phyloP scores from a whole-genome alignment of 441 rosid genomes.

The Viola pubescens region DNA sequence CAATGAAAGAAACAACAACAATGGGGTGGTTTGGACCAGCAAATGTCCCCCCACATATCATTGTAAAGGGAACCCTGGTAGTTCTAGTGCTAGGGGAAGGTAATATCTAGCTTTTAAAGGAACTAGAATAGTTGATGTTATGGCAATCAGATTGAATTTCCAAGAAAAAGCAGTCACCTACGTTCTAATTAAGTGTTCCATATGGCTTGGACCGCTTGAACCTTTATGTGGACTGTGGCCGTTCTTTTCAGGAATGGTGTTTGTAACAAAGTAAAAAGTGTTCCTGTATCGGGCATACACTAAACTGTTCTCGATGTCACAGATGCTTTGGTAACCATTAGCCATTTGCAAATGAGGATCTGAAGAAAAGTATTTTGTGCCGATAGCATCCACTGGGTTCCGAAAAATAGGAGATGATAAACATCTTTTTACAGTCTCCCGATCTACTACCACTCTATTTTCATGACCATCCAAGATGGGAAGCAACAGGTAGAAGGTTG shows the following conservation, averaged over 20 bases:
- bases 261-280: slow-evolving; percentile 50
- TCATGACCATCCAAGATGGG: slow-evolving; percentile 37
- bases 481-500: slow-evolving; percentile 78
- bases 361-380: slow-evolving; percentile 26
- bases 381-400: slow-evolving; percentile 28
- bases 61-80: too few relatives aligned
- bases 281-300: slow-evolving; percentile 53
- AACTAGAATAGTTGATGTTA: slow-evolving; percentile 11
- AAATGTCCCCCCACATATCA: neutral
- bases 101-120: slow-evolving; percentile 15
- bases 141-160: neutral
- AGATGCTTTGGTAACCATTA: slow-evolving; percentile 45
- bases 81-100: too few relatives aligned
- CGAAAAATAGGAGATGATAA: slow-evolving; percentile 74
- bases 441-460: slow-evolving; percentile 44
- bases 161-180: slow-evolving; percentile 36
- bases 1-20: too few relatives aligned
- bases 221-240: slow-evolving; percentile 41
- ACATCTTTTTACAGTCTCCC: slow-evolving; percentile 62
- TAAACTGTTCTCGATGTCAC: slow-evolving; percentile 69
- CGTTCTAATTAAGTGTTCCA: slow-evolving; percentile 41
- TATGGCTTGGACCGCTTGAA: slow-evolving; percentile 36
- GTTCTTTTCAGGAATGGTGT: slow-evolving; percentile 37
- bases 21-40: too few relatives aligned
- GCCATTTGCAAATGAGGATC: slow-evolving; percentile 42